Evolutionary conservation across 2,329 filamentous ascomycete species (phyloP), one percentile per base, ranked within the genome.

Genomic region (Talaromyces sp.): DNA sequence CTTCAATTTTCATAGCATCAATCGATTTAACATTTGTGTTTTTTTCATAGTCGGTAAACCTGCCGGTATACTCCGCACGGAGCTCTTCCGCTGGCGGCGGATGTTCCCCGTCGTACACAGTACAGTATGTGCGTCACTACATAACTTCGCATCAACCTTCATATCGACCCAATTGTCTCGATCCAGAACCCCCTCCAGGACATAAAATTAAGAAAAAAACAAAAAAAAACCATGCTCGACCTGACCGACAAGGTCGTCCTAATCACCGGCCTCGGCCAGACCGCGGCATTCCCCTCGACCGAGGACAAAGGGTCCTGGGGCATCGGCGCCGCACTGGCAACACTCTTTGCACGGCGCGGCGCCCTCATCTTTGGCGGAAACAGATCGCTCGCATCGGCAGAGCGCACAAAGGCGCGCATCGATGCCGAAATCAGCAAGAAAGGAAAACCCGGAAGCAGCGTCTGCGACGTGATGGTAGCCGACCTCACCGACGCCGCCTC

Each of bases 401-500:
- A 69, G 15, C 72, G 72, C n/a, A 78, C 79, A 1, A 73, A 72
- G 59, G 64, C 77, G 17, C 72, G 77, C 10, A 78, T 80, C 27
- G 66, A 75, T 9, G 58, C 67, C 4, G 62, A 67, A 3, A 71
- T 71, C 5, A 25, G 70, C 5, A 28, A 9, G 30, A 28, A 30
- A 17, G 30, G 11, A 6, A 53, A 8, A 15, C 7, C 30, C 7
- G 28, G 63, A 65, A 73, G 74, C 1, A 73, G 74, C 1, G 62
- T 63, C 8, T 79, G 77, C 62, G 69, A 76, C 11, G 67, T 82
- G 4, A 72, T 83, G 67, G 75, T 70, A 6, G 75, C 76, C 15
- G 75, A 87, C 65, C 84, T 84, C 2, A 86, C 84, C 0, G 79
- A 80, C 6, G 78, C 80, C 0, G 67, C 71, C 0, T 81, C 82